phyloP scores from a whole-genome alignment of 2,329 filamentous ascomycete genomes.

The Bipolaris gigantea region DNA sequence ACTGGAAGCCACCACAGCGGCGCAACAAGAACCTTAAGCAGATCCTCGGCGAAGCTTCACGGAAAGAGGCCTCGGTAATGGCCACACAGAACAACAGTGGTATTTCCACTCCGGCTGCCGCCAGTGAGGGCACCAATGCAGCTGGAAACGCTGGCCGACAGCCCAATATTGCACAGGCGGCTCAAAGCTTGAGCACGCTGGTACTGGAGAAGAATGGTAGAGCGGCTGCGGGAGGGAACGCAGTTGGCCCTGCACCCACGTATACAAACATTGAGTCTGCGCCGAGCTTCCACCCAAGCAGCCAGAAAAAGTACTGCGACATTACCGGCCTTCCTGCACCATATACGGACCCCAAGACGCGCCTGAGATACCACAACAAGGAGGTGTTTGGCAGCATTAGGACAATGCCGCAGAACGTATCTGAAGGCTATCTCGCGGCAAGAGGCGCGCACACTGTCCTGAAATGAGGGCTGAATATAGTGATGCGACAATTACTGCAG shows the following conservation, averaged over 20 bases:
- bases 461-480: slow-evolving; percentile 61
- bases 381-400: slow-evolving; percentile 88
- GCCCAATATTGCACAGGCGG: slow-evolving; percentile 81
- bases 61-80: slow-evolving; percentile 85
- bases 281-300: slow-evolving; percentile 75
- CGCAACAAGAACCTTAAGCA: slow-evolving; percentile 99
- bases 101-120: slow-evolving; percentile 63
- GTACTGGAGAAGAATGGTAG: slow-evolving; percentile 78
- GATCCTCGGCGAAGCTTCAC: slow-evolving; percentile 84
- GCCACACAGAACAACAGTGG: slow-evolving; percentile 84
- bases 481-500: background rate
- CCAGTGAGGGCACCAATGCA: slow-evolving; percentile 46
- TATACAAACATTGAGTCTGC: slow-evolving; percentile 98
- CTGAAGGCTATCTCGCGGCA: slow-evolving; percentile 86
- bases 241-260: slow-evolving; percentile 68
- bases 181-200: slow-evolving; percentile 80
- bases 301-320: slow-evolving; percentile 90
- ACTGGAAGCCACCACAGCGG: slow-evolving; percentile 90
- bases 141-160: slow-evolving; percentile 65
- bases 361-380: slow-evolving; percentile 87
- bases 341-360: slow-evolving; percentile 93
- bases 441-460: slow-evolving; percentile 90
- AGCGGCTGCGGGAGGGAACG: slow-evolving; percentile 30
- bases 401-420: slow-evolving; percentile 75
- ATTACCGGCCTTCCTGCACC: slow-evolving; percentile 89